These are phyloP conservation scores for Solanum gandarillasii DNA, from an alignment of 257 asterid species.

Conservation along the genomic window DNA sequence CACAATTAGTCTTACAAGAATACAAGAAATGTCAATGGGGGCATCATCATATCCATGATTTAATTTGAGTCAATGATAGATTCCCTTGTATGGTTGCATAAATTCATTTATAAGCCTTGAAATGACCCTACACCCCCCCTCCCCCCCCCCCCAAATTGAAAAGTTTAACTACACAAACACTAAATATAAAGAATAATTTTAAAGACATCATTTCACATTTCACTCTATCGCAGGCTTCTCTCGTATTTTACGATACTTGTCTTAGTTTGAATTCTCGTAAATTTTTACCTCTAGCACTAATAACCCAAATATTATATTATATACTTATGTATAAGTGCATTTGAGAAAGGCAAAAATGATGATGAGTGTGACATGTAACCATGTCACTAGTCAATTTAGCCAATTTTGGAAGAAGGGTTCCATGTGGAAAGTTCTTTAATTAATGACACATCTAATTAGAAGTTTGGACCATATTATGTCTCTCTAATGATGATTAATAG, in stretches of 20 bases:
- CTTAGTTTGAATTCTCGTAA: background rate
- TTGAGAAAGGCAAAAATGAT: background rate
- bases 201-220: too few species aligned
- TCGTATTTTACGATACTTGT: background rate
- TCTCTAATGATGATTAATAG: slow-evolving; percentile 16
- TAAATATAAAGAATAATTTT: too few species aligned
- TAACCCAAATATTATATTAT: background rate
- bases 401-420: background rate
- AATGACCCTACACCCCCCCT: background rate
- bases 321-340: background rate
- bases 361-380: background rate
- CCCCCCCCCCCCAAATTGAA: background rate
- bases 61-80: background rate
- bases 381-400: background rate
- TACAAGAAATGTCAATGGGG: background rate
- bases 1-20: background rate
- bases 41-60: background rate
- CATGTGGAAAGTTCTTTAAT: background rate
- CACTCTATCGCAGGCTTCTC: background rate
- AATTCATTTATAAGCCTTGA: background rate
- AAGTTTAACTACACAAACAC: background rate
- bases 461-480: slow-evolving; percentile 1
- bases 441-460: background rate
- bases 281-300: background rate
- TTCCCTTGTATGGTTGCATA: background rate